phyloP scores from a whole-genome alignment of 352 stramenopile species.

The Phytopythium delawarense region DNA sequence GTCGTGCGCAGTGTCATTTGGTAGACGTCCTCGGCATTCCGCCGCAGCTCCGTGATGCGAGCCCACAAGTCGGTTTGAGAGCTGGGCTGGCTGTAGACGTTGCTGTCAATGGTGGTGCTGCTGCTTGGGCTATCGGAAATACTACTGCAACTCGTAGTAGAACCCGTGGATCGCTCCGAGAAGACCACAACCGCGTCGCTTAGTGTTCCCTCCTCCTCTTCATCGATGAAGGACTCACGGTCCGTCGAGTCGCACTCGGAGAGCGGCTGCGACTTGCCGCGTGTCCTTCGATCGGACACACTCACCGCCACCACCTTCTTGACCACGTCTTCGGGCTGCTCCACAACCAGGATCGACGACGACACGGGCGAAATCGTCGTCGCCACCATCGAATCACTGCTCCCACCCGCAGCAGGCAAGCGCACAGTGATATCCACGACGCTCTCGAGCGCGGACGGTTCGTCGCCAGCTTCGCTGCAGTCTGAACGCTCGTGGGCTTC shows the following conservation, averaged over 20 bases:
- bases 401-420: neutral
- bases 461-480: neutral
- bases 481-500: neutral
- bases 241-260: constrained; percentile 6
- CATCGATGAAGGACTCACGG: constrained; percentile 3
- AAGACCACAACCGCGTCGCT: neutral
- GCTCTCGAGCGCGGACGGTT: neutral
- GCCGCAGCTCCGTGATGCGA: constrained; percentile 27
- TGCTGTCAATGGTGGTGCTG: neutral
- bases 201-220: neutral
- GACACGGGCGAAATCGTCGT: neutral
- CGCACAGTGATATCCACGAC: neutral
- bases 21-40: constrained; percentile 29
- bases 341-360: constrained; percentile 2
- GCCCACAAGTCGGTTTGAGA: constrained; percentile 13
- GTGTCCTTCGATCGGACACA: constrained; percentile 5
- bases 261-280: neutral
- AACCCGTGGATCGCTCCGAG: neutral
- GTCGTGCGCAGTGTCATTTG: constrained; percentile 22
- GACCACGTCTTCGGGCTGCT: neutral
- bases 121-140: neutral
- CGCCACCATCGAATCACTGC: neutral
- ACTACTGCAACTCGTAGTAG: constrained; percentile 1
- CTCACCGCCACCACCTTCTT: neutral
- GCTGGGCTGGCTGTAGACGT: constrained; percentile 2